Evolutionary conservation across 2,329 filamentous ascomycete species (phyloP).

Genomic region (Mollisiaceae sp.): DNA sequence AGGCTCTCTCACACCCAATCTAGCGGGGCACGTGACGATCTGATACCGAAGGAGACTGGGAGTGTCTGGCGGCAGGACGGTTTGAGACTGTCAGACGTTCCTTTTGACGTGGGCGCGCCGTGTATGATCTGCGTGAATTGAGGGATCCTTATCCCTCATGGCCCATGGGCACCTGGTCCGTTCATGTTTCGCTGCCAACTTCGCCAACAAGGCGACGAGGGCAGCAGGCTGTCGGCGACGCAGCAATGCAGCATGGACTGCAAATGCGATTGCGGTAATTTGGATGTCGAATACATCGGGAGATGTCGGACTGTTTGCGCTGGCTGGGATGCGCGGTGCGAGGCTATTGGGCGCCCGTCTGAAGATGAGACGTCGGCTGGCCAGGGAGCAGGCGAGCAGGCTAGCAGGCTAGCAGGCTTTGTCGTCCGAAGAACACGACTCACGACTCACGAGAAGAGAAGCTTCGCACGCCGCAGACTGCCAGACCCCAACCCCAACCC

Average conservation of each 20-base stretch:
- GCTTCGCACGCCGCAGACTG: not conserved
- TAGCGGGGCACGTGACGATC: not conserved
- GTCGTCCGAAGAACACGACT: not conserved
- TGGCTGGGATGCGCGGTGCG: not conserved
- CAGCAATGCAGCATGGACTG: not conserved
- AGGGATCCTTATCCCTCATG: slow-evolving; percentile 13
- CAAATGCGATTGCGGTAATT: slow-evolving; percentile 17
- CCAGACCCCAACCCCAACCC: no score
- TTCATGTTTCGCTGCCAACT: slow-evolving; percentile 4
- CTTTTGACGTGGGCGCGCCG: slow-evolving; percentile 14
- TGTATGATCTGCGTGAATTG: slow-evolving; percentile 21
- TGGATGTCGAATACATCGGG: slow-evolving; percentile 5
- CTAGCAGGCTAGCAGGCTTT: not conserved
- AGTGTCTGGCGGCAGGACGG: not conserved
- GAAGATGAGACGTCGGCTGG: slow-evolving; percentile 1
- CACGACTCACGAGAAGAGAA: no score
- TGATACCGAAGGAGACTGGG: not conserved
- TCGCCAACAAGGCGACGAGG: not conserved
- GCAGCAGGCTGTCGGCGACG: not conserved
- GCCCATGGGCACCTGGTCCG: not conserved
- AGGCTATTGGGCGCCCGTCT: not conserved
- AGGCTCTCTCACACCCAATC: not conserved
- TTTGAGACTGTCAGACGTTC: slow-evolving; percentile 19
- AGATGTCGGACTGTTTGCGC: slow-evolving; percentile 1
- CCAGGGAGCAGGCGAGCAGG: not conserved